Base-by-base conservation (phyloP, 2,329 filamentous ascomycete genomes). In the Teratosphaeria gauchensis region DNA sequence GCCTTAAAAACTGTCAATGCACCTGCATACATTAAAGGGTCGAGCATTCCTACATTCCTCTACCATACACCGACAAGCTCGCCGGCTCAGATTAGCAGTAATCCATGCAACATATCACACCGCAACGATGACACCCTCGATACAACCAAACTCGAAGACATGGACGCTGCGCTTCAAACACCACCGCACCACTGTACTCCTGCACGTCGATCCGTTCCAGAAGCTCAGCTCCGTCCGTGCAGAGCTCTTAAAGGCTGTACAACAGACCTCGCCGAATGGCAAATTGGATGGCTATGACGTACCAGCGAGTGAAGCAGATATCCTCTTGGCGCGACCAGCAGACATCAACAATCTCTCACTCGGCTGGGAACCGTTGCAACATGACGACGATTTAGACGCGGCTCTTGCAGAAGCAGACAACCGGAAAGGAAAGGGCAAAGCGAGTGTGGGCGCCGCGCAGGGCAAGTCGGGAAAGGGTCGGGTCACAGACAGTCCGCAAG, bases 101-200 rank as follows among this genome's bases (percentile, higher is more conserved):
- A 8, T n/a, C 9, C n/a, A 48, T 48, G 42, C 9, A 48, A n/a
- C 19, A 48, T 21, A 16, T 19, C 64, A 21, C 42, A 21, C 42
- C n/a, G 16, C 16, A 21, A 56, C 54, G 3, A 62, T 62, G 60
- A 62, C 58, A 60, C 60, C 65, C 12, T 56, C 63, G 42, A 64
- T 65, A 53, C 59, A 61, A 28, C 68, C 72, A 31, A 67, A 62
- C 24, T 62, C 70, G 6, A 60, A 61, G 19, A 73, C 71, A 16
- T 71, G 68, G 65, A 79, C 76, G 0, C 71, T 80, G 32, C 76
- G 77, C 59, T 73, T 80, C 64, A 80, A 80, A 64, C 68, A 74
- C 56, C 67, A 73, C 66, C 75, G 73, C 54, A 76, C 73, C 33
- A 80, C 78, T 35, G 66, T 80, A 61, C 66, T 80, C 51, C 72